A percentile compares a stretch with the other conserved stretches of the same genome.
Conservation (phyloP, 108 stramenopile genomes). For the Conticribra guillardii region DNA sequence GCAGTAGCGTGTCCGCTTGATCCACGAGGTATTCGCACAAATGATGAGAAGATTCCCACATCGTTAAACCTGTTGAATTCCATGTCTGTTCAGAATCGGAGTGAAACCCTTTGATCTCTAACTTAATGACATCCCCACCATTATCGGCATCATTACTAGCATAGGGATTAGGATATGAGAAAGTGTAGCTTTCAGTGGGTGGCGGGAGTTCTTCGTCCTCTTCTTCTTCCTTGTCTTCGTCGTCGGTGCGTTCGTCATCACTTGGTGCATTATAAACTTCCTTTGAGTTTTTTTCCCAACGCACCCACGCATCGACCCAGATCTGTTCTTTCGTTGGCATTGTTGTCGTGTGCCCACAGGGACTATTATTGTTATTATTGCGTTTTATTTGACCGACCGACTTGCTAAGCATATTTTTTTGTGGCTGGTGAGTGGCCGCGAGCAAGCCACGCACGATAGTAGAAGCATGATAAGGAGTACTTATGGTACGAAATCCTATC, state of each 20-base stretch:
- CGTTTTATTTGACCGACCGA: too few relatives aligned
- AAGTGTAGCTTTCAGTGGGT: slow-evolving; percentile 24
- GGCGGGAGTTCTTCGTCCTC: slow-evolving; percentile 46
- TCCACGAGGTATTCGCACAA: slow-evolving; percentile 62
- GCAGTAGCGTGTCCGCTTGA: slow-evolving; percentile 2
- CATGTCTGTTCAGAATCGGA: slow-evolving; percentile 61
- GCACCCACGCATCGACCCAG: slow-evolving; percentile 61
- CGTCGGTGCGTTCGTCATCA: slow-evolving; percentile 30
- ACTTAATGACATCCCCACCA: slow-evolving; percentile 27
- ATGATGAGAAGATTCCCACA: slow-evolving; percentile 68
- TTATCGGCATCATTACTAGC: slow-evolving; percentile 7
- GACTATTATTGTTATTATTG: too few relatives aligned
- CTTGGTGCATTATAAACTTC: neutral
- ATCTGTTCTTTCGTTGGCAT: slow-evolving; percentile 26
- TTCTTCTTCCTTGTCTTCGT: slow-evolving; percentile 37
- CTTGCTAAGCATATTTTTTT: too few relatives aligned
- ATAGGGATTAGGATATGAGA: slow-evolving; percentile 13
- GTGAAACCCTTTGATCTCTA: slow-evolving; percentile 50
- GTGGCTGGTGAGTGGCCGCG: too few relatives aligned
- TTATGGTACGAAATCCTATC: too few relatives aligned
- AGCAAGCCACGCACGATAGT: too few relatives aligned
- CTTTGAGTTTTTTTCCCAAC: slow-evolving; percentile 48
- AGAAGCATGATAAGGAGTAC: too few relatives aligned
- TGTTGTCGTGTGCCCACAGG: neutral
- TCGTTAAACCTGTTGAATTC: slow-evolving; percentile 70